phyloP scores from a whole-genome alignment of 2,329 filamentous ascomycete species.

The Alternaria sp. region DNA sequence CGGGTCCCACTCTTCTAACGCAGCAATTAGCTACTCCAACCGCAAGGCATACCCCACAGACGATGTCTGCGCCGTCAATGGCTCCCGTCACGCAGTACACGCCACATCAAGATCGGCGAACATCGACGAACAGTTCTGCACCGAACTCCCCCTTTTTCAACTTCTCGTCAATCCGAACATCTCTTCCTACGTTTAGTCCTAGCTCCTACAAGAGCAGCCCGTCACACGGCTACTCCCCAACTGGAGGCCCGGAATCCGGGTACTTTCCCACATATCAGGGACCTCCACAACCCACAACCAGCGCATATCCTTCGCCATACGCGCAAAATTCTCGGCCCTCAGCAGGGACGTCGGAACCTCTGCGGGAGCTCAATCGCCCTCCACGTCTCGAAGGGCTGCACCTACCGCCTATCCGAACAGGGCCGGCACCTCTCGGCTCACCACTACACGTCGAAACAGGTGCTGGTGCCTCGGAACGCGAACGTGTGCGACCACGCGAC shows the following conservation, averaged over 20 bases:
- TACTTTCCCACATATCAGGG: slow-evolving; percentile 45
- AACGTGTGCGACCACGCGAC: slow-evolving; percentile 39
- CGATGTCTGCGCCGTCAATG: slow-evolving; percentile 39
- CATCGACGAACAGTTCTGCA: slow-evolving; percentile 45
- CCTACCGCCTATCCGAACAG: slow-evolving; percentile 48
- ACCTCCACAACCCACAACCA: slow-evolving; percentile 31
- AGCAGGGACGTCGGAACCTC: slow-evolving; percentile 39
- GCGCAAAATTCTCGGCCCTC: slow-evolving; percentile 33
- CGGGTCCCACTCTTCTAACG: slow-evolving; percentile 43
- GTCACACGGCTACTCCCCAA: slow-evolving; percentile 48
- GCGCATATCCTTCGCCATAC: slow-evolving; percentile 42
- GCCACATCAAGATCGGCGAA: slow-evolving; percentile 36
- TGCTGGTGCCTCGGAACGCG: slow-evolving; percentile 27
- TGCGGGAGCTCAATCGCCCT: slow-evolving; percentile 35
- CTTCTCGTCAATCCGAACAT: slow-evolving; percentile 45
- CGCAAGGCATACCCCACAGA: slow-evolving; percentile 37
- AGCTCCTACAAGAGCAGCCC: slow-evolving; percentile 46
- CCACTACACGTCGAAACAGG: slow-evolving; percentile 39
- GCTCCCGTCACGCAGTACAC: slow-evolving; percentile 39
- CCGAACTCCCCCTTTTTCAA: slow-evolving; percentile 48
- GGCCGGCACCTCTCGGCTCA: slow-evolving; percentile 41
- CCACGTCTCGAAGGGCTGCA: slow-evolving; percentile 44
- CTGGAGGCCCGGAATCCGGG: slow-evolving; percentile 41
- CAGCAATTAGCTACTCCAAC: slow-evolving; percentile 47
- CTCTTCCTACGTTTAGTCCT: slow-evolving; percentile 45